Percentiles rank a stretch among this genome's conserved stretches.
phyloP scores from a whole-genome alignment of 805 yeast species.

The Pichia paraexigua region DNA sequence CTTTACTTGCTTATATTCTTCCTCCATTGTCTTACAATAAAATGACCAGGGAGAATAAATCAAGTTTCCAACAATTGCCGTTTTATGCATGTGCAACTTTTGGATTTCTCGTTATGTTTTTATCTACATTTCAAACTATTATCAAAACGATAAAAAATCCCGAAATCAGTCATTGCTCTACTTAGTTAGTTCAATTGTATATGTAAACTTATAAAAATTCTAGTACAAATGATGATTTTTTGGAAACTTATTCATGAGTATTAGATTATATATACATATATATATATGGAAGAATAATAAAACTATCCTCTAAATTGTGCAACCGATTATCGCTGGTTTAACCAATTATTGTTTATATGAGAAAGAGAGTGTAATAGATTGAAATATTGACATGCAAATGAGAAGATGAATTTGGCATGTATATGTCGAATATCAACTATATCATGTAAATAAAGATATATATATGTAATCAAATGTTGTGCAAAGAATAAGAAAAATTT shows the following conservation, averaged over 20 bases:
- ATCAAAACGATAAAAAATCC: constrained; percentile 21
- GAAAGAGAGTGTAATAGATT: no score
- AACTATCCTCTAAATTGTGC: no score
- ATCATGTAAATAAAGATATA: no score
- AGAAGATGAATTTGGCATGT: no score
- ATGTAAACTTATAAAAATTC: background rate
- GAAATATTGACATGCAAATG: no score
- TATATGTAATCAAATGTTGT: no score
- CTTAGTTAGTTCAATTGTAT: background rate
- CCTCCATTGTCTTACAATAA: constrained; percentile 81
- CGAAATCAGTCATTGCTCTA: constrained; percentile 42
- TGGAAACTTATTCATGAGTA: background rate
- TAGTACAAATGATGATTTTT: background rate
- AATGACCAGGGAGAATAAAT: constrained; percentile 43
- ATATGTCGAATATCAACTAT: no score
- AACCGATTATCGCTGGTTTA: no score
- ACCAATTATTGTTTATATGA: no score
- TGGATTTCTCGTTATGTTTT: constrained; percentile 69
- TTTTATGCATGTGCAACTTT: constrained; percentile 55
- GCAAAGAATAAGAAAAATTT: no score
- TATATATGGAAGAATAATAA: no score
- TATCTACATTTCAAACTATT: constrained; percentile 74
- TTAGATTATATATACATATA: background rate
- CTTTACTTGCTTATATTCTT: constrained; percentile 82
- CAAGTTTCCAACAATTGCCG: constrained; percentile 41